A percentile compares a stretch with the other conserved stretches of the same genome.
Conservation (phyloP, 805 yeast species). For the Clavispora vitiphila region DNA sequence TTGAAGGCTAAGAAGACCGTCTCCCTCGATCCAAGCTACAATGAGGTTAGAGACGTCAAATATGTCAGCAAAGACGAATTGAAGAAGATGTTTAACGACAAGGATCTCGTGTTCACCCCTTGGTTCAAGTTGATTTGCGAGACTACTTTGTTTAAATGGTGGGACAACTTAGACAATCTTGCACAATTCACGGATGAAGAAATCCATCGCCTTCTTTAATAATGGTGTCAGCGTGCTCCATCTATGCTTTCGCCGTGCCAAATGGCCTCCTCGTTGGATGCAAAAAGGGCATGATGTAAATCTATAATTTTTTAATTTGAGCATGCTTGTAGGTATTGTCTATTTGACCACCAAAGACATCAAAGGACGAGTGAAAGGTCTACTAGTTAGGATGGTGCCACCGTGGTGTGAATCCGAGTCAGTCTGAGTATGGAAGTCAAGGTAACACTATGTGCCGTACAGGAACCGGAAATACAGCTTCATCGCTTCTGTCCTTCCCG, state of each 20-base stretch:
- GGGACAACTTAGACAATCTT: conserved; percentile 68
- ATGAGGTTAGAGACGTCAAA: conserved; percentile 74
- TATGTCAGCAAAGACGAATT: conserved; percentile 70
- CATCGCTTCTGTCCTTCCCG: neutral
- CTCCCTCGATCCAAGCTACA: conserved; percentile 56
- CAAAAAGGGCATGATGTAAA: neutral
- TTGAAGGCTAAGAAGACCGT: conserved; percentile 52
- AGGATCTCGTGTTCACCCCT: conserved; percentile 77
- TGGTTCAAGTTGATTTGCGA: conserved; percentile 98
- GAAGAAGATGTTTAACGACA: conserved; percentile 70
- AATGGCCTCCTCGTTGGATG: neutral
- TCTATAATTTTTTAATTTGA: neutral
- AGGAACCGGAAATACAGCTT: neutral
- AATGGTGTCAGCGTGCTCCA: neutral
- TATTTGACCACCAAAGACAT: too few species aligned
- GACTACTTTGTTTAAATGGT: conserved; percentile 87
- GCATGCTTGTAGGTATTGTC: neutral
- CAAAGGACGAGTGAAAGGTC: too few species aligned
- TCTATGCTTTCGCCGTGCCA: neutral
- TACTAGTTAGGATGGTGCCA: too few species aligned
- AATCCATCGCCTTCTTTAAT: conserved; percentile 46
- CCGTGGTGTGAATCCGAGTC: neutral
- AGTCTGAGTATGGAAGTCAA: neutral
- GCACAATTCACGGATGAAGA: conserved; percentile 42
- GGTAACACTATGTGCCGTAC: neutral